Percentiles rank a stretch among this genome's conserved stretches.
Evolutionary conservation across 2,329 filamentous ascomycete species (phyloP).

Genomic region (Helotiales sp.): DNA sequence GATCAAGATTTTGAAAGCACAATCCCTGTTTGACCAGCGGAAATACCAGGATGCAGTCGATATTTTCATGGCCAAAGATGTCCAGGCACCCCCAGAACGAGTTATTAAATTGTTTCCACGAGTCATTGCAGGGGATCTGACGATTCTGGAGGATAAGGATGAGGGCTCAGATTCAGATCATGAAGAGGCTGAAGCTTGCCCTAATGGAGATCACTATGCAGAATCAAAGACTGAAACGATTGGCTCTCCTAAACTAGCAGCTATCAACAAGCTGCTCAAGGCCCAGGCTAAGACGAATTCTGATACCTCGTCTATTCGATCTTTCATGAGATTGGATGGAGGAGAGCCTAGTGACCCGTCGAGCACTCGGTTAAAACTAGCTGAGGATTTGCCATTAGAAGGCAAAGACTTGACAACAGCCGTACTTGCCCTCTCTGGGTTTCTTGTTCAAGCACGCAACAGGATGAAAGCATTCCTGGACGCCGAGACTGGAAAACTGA

Average conservation of each 20-base stretch:
- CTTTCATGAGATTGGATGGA: conserved; percentile 56
- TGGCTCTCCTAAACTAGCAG: conserved; percentile 43
- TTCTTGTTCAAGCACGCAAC: conserved; percentile 82
- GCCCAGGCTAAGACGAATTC: conserved; percentile 45
- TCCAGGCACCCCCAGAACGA: conserved; percentile 85
- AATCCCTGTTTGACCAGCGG: conserved; percentile 78
- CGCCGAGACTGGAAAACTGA: conserved; percentile 65
- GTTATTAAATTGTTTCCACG: conserved; percentile 86
- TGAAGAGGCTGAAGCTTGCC: conserved; percentile 45
- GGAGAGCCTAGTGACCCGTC: conserved; percentile 59
- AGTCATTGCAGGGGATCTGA: conserved; percentile 81
- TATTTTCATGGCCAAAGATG: conserved; percentile 76
- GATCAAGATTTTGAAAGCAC: conserved; percentile 90
- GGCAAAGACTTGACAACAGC: conserved; percentile 85
- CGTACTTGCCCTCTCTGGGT: conserved; percentile 82
- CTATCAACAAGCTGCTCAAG: conserved; percentile 48
- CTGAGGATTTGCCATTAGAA: conserved; percentile 62
- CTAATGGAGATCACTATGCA: conserved; percentile 45
- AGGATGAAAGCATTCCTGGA: conserved; percentile 66
- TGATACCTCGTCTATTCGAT: conserved; percentile 62
- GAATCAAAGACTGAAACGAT: conserved; percentile 29
- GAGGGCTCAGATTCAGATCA: conserved; percentile 50
- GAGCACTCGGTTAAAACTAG: conserved; percentile 53
- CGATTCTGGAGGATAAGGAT: conserved; percentile 58
- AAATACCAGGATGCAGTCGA: conserved; percentile 88